Evolutionary conservation across 768 basidiomycete species (phyloP).

Genomic region (Russula compacta): DNA sequence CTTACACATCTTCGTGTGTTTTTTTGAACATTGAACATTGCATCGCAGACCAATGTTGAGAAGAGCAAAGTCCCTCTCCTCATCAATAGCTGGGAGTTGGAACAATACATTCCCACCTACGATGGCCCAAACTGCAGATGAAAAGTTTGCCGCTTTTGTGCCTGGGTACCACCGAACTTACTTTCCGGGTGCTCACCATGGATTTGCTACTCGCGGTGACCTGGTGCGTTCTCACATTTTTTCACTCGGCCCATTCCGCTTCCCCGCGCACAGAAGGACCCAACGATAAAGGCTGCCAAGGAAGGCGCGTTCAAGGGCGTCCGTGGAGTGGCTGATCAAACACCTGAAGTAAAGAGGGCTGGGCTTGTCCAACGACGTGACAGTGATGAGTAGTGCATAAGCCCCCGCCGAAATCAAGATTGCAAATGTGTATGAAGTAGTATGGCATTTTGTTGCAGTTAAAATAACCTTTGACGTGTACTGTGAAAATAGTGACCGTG

Average conservation of each 20-base stretch:
- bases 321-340: slow-evolving; percentile 31
- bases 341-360: slow-evolving; percentile 18
- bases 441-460: not conserved
- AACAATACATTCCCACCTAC: slow-evolving; percentile 30
- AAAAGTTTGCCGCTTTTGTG: slow-evolving; percentile 31
- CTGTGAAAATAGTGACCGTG: no score
- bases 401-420: not conserved
- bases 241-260: not conserved
- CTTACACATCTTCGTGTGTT: not conserved
- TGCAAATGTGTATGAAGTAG: not conserved
- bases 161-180: slow-evolving; percentile 32
- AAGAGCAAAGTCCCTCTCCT: slow-evolving; percentile 33
- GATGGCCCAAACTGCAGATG: slow-evolving; percentile 28
- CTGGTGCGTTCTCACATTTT: slow-evolving; percentile 14
- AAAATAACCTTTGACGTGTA: not conserved
- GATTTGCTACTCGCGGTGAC: slow-evolving; percentile 36
- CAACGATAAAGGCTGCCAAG: slow-evolving; percentile 29
- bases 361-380: not conserved
- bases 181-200: slow-evolving; percentile 35
- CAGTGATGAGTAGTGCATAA: not conserved
- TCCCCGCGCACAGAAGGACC: slow-evolving; percentile 21
- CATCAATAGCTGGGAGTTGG: slow-evolving; percentile 34
- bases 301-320: slow-evolving; percentile 33
- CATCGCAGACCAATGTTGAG: slow-evolving; percentile 27
- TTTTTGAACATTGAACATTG: not conserved